These are phyloP conservation scores for Nemania sp. DNA, from an alignment of 2,329 filamentous ascomycete genomes.

Conservation along the genomic window DNA sequence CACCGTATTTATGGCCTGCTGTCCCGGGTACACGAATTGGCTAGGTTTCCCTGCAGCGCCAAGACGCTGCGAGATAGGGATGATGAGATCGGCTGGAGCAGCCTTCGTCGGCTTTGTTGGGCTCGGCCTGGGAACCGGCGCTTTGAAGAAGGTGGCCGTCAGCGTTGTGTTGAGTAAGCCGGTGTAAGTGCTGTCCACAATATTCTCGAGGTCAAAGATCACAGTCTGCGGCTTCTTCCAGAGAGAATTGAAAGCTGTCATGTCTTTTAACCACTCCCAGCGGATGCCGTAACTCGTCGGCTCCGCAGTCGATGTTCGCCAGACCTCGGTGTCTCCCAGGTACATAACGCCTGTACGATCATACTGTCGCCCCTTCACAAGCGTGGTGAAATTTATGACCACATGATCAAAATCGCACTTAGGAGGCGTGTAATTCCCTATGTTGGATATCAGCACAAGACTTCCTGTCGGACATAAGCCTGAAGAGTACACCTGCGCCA, in stretches of 20 bases:
- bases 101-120: slow-evolving; percentile 35
- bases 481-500: neutral
- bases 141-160: slow-evolving; percentile 71
- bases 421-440: slow-evolving; percentile 68
- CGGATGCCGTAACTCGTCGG: slow-evolving; percentile 69
- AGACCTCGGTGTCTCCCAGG: slow-evolving; percentile 77
- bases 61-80: slow-evolving; percentile 65
- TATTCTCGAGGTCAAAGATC: slow-evolving; percentile 79
- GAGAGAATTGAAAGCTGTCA: slow-evolving; percentile 70
- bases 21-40: slow-evolving; percentile 66
- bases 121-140: slow-evolving; percentile 14
- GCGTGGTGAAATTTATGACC: slow-evolving; percentile 74
- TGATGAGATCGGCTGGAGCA: slow-evolving; percentile 64
- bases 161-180: slow-evolving; percentile 74
- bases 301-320: slow-evolving; percentile 80
- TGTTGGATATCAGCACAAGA: slow-evolving; percentile 13
- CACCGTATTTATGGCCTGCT: slow-evolving; percentile 62
- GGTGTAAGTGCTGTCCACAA: slow-evolving; percentile 72
- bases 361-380: slow-evolving; percentile 71
- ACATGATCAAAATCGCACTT: slow-evolving; percentile 73
- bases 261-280: slow-evolving; percentile 79
- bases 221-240: slow-evolving; percentile 72
- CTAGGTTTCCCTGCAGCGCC: slow-evolving; percentile 58
- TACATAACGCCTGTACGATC: slow-evolving; percentile 78
- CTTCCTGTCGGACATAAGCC: neutral